These are phyloP conservation scores for Cladosporium oxysporum DNA, from an alignment of 2,329 filamentous ascomycete species.

Conservation along the genomic window DNA sequence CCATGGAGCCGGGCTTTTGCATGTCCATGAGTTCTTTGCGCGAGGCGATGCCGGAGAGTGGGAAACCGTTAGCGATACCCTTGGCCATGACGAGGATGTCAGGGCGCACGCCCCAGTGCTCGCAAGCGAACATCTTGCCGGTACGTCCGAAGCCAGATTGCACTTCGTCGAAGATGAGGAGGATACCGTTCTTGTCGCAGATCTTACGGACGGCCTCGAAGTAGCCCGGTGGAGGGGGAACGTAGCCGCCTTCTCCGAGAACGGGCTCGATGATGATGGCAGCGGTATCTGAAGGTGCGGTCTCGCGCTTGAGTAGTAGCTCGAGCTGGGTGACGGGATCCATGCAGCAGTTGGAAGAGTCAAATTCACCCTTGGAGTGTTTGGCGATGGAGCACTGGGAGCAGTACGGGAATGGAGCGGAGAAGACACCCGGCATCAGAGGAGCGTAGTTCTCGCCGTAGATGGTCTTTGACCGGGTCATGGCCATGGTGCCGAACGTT, in stretches of 20 bases:
- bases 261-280: slow-evolving; percentile 55
- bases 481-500: slow-evolving; percentile 61
- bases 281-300: slow-evolving; percentile 51
- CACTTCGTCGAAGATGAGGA: slow-evolving; percentile 58
- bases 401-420: slow-evolving; percentile 50
- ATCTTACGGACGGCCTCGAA: slow-evolving; percentile 55
- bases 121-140: slow-evolving; percentile 30
- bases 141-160: slow-evolving; percentile 29
- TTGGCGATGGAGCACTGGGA: slow-evolving; percentile 42
- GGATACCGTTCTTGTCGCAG: slow-evolving; percentile 57
- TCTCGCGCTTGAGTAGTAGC: slow-evolving; percentile 50
- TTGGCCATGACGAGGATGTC: slow-evolving; percentile 67
- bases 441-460: slow-evolving; percentile 3
- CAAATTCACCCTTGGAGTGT: slow-evolving; percentile 43
- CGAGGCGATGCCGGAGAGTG: slow-evolving; percentile 30
- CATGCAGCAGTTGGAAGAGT: slow-evolving; percentile 43
- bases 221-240: slow-evolving; percentile 55
- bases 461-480: slow-evolving; percentile 1
- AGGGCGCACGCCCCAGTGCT: slow-evolving; percentile 51
- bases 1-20: slow-evolving; percentile 42
- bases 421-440: slow-evolving; percentile 63
- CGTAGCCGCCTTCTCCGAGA: slow-evolving; percentile 53
- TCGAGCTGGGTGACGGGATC: slow-evolving; percentile 43
- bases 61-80: slow-evolving; percentile 34
- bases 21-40: slow-evolving; percentile 42